Percentiles rank a stretch among this genome's conserved stretches.
Conservation (phyloP, 1,139 yeast species). For the Kurtzmaniella quercitrusa region DNA sequence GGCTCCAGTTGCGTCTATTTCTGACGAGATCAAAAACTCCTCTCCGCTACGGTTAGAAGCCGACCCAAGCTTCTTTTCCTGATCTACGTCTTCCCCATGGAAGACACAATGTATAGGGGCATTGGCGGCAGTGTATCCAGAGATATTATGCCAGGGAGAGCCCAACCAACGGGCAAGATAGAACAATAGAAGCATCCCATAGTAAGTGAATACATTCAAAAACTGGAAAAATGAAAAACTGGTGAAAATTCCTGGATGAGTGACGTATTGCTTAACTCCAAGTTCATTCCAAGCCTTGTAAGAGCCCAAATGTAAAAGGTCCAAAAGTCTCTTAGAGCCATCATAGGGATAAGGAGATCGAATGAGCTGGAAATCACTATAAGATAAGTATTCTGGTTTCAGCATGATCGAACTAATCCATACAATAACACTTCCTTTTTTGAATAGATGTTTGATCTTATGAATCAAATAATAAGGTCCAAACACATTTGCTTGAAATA, state of each 20-base stretch:
- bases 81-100: conserved; percentile 30
- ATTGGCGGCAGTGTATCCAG: conserved; percentile 86
- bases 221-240: conserved; percentile 76
- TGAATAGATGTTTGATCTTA: conserved; percentile 50
- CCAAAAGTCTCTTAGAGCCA: conserved; percentile 87
- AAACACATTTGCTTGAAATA: conserved; percentile 92
- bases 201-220: conserved; percentile 71
- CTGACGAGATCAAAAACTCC: conserved; percentile 54
- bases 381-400: conserved; percentile 62
- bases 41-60: conserved; percentile 60
- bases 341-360: conserved; percentile 72
- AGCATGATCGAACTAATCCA: conserved; percentile 89
- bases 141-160: conserved; percentile 81
- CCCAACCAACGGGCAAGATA: conserved; percentile 82
- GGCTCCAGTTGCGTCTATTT: conserved; percentile 60
- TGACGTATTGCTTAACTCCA: conserved; percentile 67
- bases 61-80: conserved; percentile 68
- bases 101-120: conserved; percentile 54
- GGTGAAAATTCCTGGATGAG: conserved; percentile 93
- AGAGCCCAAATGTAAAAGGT: conserved; percentile 73
- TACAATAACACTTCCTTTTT: conserved; percentile 57
- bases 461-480: conserved; percentile 86
- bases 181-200: conserved; percentile 81
- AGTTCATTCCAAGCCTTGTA: conserved; percentile 39
- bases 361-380: conserved; percentile 70